Evolutionary conservation across 2,329 filamentous ascomycete species (phyloP), one percentile per base, ranked within the genome.

Genomic region (Fonsecaea erecta): DNA sequence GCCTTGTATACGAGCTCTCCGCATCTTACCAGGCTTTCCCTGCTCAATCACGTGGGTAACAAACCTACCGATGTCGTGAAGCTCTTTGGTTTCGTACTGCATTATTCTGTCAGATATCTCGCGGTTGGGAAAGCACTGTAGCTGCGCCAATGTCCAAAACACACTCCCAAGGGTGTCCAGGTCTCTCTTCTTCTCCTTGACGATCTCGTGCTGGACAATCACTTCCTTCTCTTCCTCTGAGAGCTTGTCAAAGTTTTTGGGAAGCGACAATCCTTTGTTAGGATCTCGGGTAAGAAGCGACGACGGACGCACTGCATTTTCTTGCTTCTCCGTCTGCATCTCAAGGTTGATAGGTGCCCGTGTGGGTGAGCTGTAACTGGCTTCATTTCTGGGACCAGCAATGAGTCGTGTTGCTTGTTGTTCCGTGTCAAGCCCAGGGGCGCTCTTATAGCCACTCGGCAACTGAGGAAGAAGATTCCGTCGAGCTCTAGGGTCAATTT

Each of bases 131-230:
- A 34, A 48, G 24, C 66, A 64, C 12, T 65, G 61, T 28, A 69
- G 35, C 12, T 55, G 57, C 6, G 67, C 67, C 26, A 66, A 66
- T 2, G 34, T 40, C 55, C 63, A 60, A 18, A 62, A 62, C 8
- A 63, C 52, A 8, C 58, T 51, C n/a, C 54, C 43, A n/a, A 70
- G 66, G 2, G 30, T 28, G 28, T 64, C 58, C 2, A 71, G 55
- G 46, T 71, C 68, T 60, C 63, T 43, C 51, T 67, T 60, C 43
- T 60, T 59, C 30, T 68, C 66, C 52, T 69, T 70, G 16, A 63
- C 59, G 4, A 48, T 67, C 43, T 71, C 70, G 26, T 66, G 65
- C 16, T 66, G 51, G 14, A 61, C 12, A 54, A 68, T 63, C 18
- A 60, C 35, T 28, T 52, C 54, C 56, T 70, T 65, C 34, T 53